Conservation (phyloP, 371 early-diverging fungal genomes). For the Chytridium lagenaria region DNA sequence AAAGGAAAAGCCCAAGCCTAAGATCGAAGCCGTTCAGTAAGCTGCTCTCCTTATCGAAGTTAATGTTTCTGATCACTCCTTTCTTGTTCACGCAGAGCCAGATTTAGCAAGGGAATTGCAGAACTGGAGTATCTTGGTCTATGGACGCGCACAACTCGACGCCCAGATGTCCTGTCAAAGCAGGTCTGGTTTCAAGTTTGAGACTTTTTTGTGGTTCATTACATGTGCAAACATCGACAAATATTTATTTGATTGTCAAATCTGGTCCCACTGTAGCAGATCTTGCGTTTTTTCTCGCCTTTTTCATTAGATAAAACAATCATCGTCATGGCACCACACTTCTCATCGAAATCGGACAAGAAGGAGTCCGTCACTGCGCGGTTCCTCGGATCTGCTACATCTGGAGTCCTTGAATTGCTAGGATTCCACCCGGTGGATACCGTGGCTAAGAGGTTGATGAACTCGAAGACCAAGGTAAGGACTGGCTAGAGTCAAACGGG, state of each 20-base stretch:
- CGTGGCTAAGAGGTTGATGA: conserved; percentile 97
- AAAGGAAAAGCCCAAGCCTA: background rate
- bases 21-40: background rate
- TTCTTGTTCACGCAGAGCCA: background rate
- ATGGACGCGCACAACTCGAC: background rate
- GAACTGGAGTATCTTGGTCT: conserved; percentile 4
- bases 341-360: conserved; percentile 20
- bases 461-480: conserved; percentile 79
- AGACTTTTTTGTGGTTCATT: background rate
- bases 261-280: too few relatives aligned
- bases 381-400: conserved; percentile 87
- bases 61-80: background rate
- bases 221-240: too few relatives aligned
- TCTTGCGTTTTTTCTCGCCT: too few relatives aligned
- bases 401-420: conserved; percentile 92
- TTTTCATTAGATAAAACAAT: too few relatives aligned
- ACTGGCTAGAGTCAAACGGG: conserved; percentile 3
- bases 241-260: too few relatives aligned
- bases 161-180: background rate
- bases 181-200: background rate
- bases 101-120: background rate
- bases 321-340: background rate
- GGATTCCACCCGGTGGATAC: conserved; percentile 98
- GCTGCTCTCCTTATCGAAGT: background rate
- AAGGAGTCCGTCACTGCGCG: conserved; percentile 54